A percentile compares a stretch with the other conserved stretches of the same genome.
Conservation (phyloP, 2,329 filamentous ascomycete species). For the Fusarium paranaense region DNA sequence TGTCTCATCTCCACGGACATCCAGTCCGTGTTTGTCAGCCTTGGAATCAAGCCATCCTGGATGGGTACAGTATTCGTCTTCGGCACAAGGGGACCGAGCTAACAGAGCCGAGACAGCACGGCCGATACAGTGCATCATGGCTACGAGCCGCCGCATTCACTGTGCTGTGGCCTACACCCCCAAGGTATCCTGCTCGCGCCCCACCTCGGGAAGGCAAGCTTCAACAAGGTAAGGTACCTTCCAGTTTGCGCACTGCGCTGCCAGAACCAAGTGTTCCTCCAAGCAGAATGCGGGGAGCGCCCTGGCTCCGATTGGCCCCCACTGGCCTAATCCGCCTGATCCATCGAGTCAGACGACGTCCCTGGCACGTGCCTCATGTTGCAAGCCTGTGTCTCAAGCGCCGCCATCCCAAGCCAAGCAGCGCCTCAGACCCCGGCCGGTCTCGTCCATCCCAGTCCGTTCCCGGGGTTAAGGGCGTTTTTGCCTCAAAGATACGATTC, state of each 20-base stretch:
- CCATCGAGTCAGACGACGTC: constrained; percentile 48
- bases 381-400: constrained; percentile 38
- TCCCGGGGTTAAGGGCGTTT: constrained; percentile 27
- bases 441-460: constrained; percentile 29
- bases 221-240: constrained; percentile 38
- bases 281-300: constrained; percentile 45
- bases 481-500: constrained; percentile 23
- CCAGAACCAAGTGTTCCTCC: constrained; percentile 30
- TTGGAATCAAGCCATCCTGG: constrained; percentile 30
- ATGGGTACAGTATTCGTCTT: constrained; percentile 14
- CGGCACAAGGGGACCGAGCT: constrained; percentile 24
- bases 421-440: constrained; percentile 25
- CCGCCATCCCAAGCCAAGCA: constrained; percentile 30
- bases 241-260: constrained; percentile 23
- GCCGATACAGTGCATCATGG: constrained; percentile 35
- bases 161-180: constrained; percentile 11
- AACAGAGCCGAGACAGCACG: constrained; percentile 4
- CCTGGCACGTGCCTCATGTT: constrained; percentile 45
- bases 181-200: constrained; percentile 31
- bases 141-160: constrained; percentile 17
- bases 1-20: constrained; percentile 33
- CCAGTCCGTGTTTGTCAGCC: constrained; percentile 32
- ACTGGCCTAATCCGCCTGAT: constrained; percentile 44
- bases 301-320: constrained; percentile 43
- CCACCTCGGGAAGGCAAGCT: constrained; percentile 30